Percentiles rank a stretch among this genome's conserved stretches.
These are phyloP conservation scores for Kitagawia praeruptora DNA, from an alignment of 129 eudicot species.

Conservation along the genomic window DNA sequence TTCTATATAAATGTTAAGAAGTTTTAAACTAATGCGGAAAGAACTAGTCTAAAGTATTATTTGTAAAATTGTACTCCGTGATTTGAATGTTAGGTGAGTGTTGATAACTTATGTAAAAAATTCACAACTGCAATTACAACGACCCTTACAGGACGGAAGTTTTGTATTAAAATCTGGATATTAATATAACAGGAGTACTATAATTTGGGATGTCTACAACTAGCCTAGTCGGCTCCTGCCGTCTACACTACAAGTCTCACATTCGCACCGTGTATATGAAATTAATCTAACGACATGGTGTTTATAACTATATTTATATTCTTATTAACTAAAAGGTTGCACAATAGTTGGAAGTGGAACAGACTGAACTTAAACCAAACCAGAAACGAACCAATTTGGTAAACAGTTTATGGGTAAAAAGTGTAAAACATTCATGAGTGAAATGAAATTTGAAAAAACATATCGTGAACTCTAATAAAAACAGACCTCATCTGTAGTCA, in stretches of 20 bases:
- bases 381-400: background rate
- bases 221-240: background rate
- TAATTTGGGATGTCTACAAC: background rate
- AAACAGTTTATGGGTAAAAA: background rate
- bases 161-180: too few species aligned
- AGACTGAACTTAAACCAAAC: too few species aligned
- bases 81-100: background rate
- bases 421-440: background rate
- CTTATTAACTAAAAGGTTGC: too few species aligned
- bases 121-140: too few species aligned
- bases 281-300: too few species aligned
- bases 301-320: too few species aligned
- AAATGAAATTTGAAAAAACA: background rate
- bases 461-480: background rate
- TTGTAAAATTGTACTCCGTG: background rate
- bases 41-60: background rate
- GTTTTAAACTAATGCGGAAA: background rate
- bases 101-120: background rate
- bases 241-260: background rate
- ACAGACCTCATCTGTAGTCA: slow-evolving; percentile 78
- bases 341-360: background rate
- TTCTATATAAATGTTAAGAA: background rate
- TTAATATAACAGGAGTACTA: background rate
- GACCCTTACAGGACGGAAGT: too few species aligned
- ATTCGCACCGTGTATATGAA: background rate